Base-by-base conservation (phyloP, 495 filamentous ascomycete genomes). In the Bacidia rubella region DNA sequence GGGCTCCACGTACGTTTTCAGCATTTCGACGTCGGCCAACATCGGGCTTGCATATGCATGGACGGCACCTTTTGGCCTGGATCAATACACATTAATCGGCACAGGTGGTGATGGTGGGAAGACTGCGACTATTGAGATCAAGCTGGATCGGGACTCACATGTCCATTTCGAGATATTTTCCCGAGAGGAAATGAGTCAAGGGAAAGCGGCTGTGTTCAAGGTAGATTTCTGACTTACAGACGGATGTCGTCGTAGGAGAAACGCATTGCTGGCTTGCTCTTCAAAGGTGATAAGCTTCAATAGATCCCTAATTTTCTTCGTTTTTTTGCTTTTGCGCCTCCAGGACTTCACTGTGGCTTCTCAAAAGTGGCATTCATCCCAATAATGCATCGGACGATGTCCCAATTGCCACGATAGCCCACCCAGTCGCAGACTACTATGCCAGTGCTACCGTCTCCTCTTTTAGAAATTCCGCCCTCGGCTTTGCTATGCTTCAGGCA, bases 371-470 rank as follows among this genome's bases (percentile, higher is more conserved):
- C 79, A 63, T 98, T 98, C 86, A 92, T 89, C 15, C 86, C 89
- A 4, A 96, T 83, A 61, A 95, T 81, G 65, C 85, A 83, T 59
- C 85, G 78, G 39, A 93, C 81, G 17, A 97, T 70, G 67, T 95
- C 90, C 93, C 93, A 98, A 68, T 98, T 86, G 0, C 87, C 92
- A 56, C 83, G 73, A 46, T 80, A 67, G 0, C 92, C 92, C 55
- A 95, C 90, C 86, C 85, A 95, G 65, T 98, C 92, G 45, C 81
- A 88, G 25, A 97, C 86, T 23, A 97, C 80, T 51, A 97, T 80
- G 21, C 93, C 92, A n/a, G 90, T 95, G 11, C 77, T 76, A 44
- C 83, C 88, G 64, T 94, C 87, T 11, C 86, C 83, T 22, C 61
- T 64, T 24, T 17, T 65, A 54, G 60, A 73, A 63, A 68, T 68